Evolutionary conservation across 2,329 filamentous ascomycete genomes (phyloP), one percentile per base, ranked within the genome.

Genomic region (Aspergillus phoenicis): DNA sequence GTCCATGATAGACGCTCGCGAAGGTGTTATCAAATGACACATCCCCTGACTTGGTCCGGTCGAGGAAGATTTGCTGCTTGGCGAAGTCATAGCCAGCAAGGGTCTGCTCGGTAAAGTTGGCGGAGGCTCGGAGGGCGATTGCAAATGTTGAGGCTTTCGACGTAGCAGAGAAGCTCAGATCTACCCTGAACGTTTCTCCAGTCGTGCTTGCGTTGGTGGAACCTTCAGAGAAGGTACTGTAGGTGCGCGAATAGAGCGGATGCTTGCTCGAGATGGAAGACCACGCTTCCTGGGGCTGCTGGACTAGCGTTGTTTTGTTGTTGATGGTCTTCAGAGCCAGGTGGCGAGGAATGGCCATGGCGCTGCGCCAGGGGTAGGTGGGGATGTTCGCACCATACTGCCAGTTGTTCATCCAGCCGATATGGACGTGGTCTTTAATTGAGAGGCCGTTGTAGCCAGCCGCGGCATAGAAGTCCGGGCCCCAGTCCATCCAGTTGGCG

Each of bases 351-450:
- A 66, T 57, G 4, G 56, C 45, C 70, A 73, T 72, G 15, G 71
- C 68, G 30, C 69, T 66, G 22, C 71, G 66, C 71, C 71, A 73
- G 7, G 69, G 64, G 24, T 47, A 38, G 8, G 67, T 71, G 2
- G 70, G 71, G 13, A 71, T 67, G 2, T 38, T 53, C 3, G 13
- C 30, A 2, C 61, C 70, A 39, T 73, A 73, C 24, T 71, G 66
- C 71, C 71, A 73, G 59, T 73, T 72, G 43, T 66, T 73, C 71
- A 73, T 72, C 71, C 71, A 73, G 4, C 51, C 64, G 36, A 73
- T 62, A 3, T 64, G 55, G 20, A 67, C 64, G 11, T 63, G 65
- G 4, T 67, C 56, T 28, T 61, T 48, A 10, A 48, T 15, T 2
- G 67, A 57, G 2, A 71, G 60, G 4, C 71, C 71, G 38, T 71